phyloP scores from a whole-genome alignment of 768 basidiomycete species.

The Coprinellus micaceus region DNA sequence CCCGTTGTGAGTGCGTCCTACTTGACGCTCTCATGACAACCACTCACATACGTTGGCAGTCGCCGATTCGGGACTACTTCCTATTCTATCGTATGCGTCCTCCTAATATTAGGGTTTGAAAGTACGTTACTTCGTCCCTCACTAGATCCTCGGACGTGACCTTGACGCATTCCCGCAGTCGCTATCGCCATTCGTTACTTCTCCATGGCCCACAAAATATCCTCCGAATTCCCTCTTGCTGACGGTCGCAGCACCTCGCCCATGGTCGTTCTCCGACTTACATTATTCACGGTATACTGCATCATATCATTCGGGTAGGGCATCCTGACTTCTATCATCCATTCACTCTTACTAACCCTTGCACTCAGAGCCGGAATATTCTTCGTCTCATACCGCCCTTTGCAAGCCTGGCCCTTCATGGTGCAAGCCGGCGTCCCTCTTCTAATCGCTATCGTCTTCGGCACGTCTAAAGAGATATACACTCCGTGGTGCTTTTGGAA shows the following conservation, averaged over 20 bases:
- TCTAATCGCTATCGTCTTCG: slow-evolving; percentile 45
- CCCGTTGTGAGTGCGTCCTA: slow-evolving; percentile 31
- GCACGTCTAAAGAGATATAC: slow-evolving; percentile 38
- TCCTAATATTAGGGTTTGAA: slow-evolving; percentile 42
- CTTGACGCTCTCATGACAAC: background rate
- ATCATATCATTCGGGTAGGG: slow-evolving; percentile 41
- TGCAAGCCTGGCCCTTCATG: slow-evolving; percentile 38
- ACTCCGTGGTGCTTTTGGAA: slow-evolving; percentile 32
- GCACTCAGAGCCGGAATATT: slow-evolving; percentile 33
- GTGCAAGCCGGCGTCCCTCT: slow-evolving; percentile 53
- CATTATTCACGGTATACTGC: slow-evolving; percentile 44
- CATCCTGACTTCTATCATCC: background rate
- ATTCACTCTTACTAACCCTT: background rate
- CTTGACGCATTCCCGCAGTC: slow-evolving; percentile 25
- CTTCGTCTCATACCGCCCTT: slow-evolving; percentile 28
- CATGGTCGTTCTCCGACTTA: slow-evolving; percentile 35
- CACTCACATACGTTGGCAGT: slow-evolving; percentile 11
- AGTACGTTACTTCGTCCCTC: slow-evolving; percentile 27
- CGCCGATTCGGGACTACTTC: slow-evolving; percentile 35
- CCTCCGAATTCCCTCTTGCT: slow-evolving; percentile 40
- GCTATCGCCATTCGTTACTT: slow-evolving; percentile 42
- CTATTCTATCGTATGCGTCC: slow-evolving; percentile 40
- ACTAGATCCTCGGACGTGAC: background rate
- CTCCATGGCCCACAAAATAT: slow-evolving; percentile 34
- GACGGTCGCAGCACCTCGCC: slow-evolving; percentile 29